Percentiles rank a stretch among this genome's conserved stretches.
Evolutionary conservation across 257 asterid genomes (phyloP).

Genomic region (Fraxinus excelsior): DNA sequence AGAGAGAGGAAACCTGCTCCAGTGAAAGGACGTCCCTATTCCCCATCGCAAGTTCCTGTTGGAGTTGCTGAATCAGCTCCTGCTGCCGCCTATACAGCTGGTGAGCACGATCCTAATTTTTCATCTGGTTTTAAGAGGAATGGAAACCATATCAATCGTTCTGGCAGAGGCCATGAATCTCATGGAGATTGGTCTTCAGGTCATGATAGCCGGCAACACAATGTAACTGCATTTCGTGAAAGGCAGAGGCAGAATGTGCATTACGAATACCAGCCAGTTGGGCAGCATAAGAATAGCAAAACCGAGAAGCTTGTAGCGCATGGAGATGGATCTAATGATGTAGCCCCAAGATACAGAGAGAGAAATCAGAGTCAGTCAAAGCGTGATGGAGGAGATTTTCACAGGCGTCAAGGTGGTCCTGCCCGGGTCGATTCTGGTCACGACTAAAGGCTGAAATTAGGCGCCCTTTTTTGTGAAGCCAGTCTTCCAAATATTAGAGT

Average conservation of each 20-base stretch:
- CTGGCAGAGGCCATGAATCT: conserved; percentile 55
- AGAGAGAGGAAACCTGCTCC: conserved; percentile 53
- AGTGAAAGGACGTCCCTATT: conserved; percentile 48
- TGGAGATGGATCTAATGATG: conserved; percentile 46
- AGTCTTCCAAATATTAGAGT: conserved; percentile 30
- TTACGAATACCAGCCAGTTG: conserved; percentile 87
- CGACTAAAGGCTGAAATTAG: conserved; percentile 36
- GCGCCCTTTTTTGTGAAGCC: conserved; percentile 25
- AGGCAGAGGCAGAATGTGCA: conserved; percentile 65
- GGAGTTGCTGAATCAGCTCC: conserved; percentile 43
- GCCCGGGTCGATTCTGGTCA: conserved; percentile 41
- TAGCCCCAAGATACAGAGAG: conserved; percentile 57
- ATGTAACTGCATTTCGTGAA: conserved; percentile 45
- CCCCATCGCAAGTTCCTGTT: conserved; percentile 51
- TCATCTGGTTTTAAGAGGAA: conserved; percentile 51
- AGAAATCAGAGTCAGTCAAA: conserved; percentile 58
- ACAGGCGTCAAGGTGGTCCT: conserved; percentile 53
- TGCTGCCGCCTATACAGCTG: conserved; percentile 28
- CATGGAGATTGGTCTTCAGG: conserved; percentile 64
- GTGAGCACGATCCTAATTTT: conserved; percentile 42
- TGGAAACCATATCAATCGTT: conserved; percentile 54
- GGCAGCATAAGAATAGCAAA: conserved; percentile 48
- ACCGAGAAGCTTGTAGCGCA: conserved; percentile 45
- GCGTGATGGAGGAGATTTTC: conserved; percentile 58
- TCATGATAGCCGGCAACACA: conserved; percentile 46